Conservation (phyloP, 2,329 filamentous ascomycete species). For the Fusarium dimerum region DNA sequence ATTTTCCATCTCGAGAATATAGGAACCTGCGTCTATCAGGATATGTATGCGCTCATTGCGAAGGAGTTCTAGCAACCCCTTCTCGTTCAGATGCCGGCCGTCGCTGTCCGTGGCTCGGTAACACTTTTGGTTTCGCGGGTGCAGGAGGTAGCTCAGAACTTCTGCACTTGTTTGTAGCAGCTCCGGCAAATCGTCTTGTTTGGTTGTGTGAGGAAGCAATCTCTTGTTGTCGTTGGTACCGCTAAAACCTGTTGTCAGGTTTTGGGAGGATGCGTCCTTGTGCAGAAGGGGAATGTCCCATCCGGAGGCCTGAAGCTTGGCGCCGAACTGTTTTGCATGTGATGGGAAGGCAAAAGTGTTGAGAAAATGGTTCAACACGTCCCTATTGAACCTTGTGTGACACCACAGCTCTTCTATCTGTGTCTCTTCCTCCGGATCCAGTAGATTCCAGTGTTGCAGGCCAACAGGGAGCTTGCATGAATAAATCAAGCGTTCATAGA, state of each 20-base stretch:
- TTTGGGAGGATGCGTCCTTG: background rate
- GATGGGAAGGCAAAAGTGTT: slow-evolving; percentile 65
- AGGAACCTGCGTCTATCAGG: slow-evolving; percentile 65
- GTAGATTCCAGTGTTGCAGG: slow-evolving; percentile 52
- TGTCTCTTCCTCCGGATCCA: slow-evolving; percentile 59
- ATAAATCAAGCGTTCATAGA: slow-evolving; percentile 55
- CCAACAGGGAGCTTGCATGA: slow-evolving; percentile 43
- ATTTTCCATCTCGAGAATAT: slow-evolving; percentile 63
- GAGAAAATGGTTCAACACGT: slow-evolving; percentile 60
- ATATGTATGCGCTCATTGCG: slow-evolving; percentile 44
- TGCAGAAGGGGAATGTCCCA: slow-evolving; percentile 64
- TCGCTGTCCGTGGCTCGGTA: slow-evolving; percentile 26
- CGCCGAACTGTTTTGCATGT: slow-evolving; percentile 64
- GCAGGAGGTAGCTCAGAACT: slow-evolving; percentile 60
- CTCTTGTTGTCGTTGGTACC: slow-evolving; percentile 68
- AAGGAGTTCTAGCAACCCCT: slow-evolving; percentile 3
- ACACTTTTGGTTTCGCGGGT: slow-evolving; percentile 51
- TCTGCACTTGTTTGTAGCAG: slow-evolving; percentile 64
- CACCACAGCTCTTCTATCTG: slow-evolving; percentile 54
- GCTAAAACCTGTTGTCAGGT: slow-evolving; percentile 66
- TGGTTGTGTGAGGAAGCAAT: slow-evolving; percentile 62
- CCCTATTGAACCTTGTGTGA: slow-evolving; percentile 44
- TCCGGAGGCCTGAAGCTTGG: slow-evolving; percentile 64
- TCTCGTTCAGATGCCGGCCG: slow-evolving; percentile 38
- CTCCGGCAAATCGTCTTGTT: slow-evolving; percentile 58